Evolutionary conservation across 2,329 filamentous ascomycete genomes (phyloP).

Genomic region (Exserohilum turcica): DNA sequence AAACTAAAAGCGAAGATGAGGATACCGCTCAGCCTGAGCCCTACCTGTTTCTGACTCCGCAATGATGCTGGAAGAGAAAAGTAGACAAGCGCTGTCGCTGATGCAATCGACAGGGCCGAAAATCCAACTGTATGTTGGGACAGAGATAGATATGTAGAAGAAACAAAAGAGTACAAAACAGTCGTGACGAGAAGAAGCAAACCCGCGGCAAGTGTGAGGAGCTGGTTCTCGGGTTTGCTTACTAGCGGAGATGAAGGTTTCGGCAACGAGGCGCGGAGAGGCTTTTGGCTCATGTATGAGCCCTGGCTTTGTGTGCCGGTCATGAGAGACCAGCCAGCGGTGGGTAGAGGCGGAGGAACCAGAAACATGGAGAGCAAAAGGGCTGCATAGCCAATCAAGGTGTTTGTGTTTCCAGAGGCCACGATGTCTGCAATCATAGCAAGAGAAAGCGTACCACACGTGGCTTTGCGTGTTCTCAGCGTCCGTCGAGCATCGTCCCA

Average conservation of each 20-base stretch:
- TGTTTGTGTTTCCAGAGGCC: constrained; percentile 27
- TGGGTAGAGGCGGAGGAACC: constrained; percentile 56
- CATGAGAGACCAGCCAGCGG: constrained; percentile 39
- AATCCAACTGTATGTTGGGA: constrained; percentile 42
- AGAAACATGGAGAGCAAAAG: constrained; percentile 54
- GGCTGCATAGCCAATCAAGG: constrained; percentile 55
- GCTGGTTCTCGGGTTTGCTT: constrained; percentile 47
- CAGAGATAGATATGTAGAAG: constrained; percentile 40
- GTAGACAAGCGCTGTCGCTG: constrained; percentile 51
- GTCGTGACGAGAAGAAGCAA: constrained; percentile 45
- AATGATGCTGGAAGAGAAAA: constrained; percentile 51
- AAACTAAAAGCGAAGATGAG: constrained; percentile 29
- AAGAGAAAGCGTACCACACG: constrained; percentile 43
- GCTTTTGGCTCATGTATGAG: constrained; percentile 28
- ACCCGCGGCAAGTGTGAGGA: constrained; percentile 52
- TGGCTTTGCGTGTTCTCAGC: constrained; percentile 45
- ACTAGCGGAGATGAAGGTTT: constrained; percentile 45
- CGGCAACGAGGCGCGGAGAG: constrained; percentile 34
- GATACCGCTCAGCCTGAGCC: constrained; percentile 38
- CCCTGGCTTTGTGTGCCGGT: constrained; percentile 29
- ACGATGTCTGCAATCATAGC: constrained; percentile 43
- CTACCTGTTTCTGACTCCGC: constrained; percentile 45
- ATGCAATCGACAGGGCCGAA: constrained; percentile 50
- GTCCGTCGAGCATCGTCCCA: constrained; percentile 43
- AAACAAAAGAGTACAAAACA: constrained; percentile 42